Base-by-base conservation (phyloP, 1,139 yeast genomes). In the Kodamaea sp. region DNA sequence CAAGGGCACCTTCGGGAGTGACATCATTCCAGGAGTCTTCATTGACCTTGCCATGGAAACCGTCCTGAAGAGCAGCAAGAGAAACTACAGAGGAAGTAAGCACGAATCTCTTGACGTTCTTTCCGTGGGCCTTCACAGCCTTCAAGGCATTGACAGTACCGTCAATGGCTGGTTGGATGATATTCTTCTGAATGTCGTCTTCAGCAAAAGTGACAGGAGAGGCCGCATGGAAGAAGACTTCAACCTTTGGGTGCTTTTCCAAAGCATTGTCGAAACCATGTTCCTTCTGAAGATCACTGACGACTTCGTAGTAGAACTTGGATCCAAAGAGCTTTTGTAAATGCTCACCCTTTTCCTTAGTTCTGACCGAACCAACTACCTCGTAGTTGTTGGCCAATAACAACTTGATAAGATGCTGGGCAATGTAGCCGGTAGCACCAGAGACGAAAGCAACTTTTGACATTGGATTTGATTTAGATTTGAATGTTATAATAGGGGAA, bases 71-170 rank as follows among this genome's bases (percentile, higher is more conserved):
- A 2, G 69, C 57, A 40, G 62, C 65, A 5, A 68, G 47, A 2
- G 74, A 73, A 8, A 73, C 73, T 47, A 67, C 73, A 9, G 71
- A 64, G 6, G 73, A 67, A 0, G 74, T 68, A 19, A 68, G 42
- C 10, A 69, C 66, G n/a, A 68, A 60, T 32, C 59, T 54, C 34
- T 56, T 51, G 24, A 61, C 47, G 26, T 55, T 50, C 6, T 53
- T 50, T 5, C 63, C 66, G 37, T 49, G 47, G 2, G 37, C 28
- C n/a, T 48, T 41, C 20, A 65, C 50, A 0, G 70, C 61, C 5
- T 41, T 38, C 33, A 69, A 51, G 24, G 66, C 54, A 37, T 61
- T 62, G 25, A 53, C 51, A 6, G 72, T 66, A 7, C 75, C 74
- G 29, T 56, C 46, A 7, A 66, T 58, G 2, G 74, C 73, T 10